Conservation (phyloP, 257 asterid species). For the Cruciata laevipes region DNA sequence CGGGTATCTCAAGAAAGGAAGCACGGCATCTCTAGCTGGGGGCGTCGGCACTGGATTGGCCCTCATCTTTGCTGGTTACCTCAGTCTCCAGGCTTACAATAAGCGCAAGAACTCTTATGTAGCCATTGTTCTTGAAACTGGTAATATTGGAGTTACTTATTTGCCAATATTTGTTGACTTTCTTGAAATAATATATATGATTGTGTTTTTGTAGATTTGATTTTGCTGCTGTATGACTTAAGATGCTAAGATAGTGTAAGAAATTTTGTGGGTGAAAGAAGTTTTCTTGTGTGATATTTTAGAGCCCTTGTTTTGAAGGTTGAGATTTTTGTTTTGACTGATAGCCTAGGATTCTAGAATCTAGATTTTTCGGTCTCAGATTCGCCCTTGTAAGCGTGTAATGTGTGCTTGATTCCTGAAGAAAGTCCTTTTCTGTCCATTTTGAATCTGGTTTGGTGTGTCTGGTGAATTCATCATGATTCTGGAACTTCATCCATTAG, state of each 20-base stretch:
- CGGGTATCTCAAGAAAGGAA: slow-evolving; percentile 73
- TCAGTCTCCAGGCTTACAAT: slow-evolving; percentile 84
- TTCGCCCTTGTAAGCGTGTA: too few species aligned
- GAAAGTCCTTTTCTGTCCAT: slow-evolving; percentile 1
- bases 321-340: neutral
- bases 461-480: neutral
- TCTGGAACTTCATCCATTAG: neutral
- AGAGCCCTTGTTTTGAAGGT: neutral
- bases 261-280: neutral
- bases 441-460: neutral
- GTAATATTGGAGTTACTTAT: slow-evolving; percentile 21
- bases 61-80: slow-evolving; percentile 78
- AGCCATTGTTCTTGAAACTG: slow-evolving; percentile 70
- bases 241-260: neutral
- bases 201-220: neutral
- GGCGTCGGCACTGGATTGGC: slow-evolving; percentile 71
- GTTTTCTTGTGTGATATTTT: neutral
- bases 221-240: neutral
- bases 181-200: neutral
- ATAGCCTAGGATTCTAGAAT: neutral
- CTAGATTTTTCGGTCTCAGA: neutral
- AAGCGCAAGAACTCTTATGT: slow-evolving; percentile 73
- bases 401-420: slow-evolving; percentile 4
- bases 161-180: neutral
- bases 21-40: slow-evolving; percentile 78